phyloP scores from a whole-genome alignment of 805 yeast species.

The Pichia gijzeniarum region DNA sequence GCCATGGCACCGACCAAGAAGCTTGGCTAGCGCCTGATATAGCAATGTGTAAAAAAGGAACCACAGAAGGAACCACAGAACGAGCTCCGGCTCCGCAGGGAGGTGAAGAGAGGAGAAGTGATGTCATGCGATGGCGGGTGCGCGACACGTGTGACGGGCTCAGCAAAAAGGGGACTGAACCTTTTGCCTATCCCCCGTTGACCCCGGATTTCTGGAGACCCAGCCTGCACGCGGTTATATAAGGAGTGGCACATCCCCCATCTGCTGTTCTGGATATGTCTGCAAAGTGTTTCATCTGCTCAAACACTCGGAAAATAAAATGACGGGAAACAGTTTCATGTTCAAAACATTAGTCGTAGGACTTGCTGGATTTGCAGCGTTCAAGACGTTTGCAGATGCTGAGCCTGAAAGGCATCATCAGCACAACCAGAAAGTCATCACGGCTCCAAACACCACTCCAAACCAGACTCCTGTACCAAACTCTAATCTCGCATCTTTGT shows the following conservation, averaged over 20 bases:
- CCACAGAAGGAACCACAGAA: neutral
- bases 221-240: too few relatives aligned
- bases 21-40: slow-evolving; percentile 8
- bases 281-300: too few relatives aligned
- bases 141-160: too few relatives aligned
- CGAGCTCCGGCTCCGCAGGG: neutral
- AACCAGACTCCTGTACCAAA: neutral
- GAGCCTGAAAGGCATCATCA: slow-evolving; percentile 8
- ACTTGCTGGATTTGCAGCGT: slow-evolving; percentile 24
- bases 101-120: too few relatives aligned
- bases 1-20: slow-evolving; percentile 30
- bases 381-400: slow-evolving; percentile 3
- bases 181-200: too few relatives aligned
- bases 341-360: slow-evolving; percentile 19
- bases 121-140: too few relatives aligned
- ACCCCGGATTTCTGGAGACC: too few relatives aligned
- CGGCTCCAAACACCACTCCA: slow-evolving; percentile 15
- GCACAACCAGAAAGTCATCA: slow-evolving; percentile 12
- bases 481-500: neutral
- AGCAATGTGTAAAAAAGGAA: neutral
- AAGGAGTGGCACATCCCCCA: neutral
- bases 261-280: slow-evolving; percentile 39
- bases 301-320: too few relatives aligned
- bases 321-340: slow-evolving; percentile 50
- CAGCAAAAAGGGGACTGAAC: too few relatives aligned